phyloP scores from a whole-genome alignment of 441 rosid species.

The Erysimum cheiri region DNA sequence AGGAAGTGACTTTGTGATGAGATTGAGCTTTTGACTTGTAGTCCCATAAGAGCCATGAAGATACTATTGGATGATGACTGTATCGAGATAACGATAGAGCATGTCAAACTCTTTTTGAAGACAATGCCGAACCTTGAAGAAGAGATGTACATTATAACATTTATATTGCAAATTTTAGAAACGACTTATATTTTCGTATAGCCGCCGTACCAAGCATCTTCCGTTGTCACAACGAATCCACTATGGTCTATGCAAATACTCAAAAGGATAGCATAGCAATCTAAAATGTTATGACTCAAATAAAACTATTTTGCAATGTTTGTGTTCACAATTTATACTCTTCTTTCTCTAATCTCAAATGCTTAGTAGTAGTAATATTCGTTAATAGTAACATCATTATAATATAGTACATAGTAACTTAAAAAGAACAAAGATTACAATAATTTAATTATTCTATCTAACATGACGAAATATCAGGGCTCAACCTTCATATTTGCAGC shows the following conservation, averaged over 20 bases:
- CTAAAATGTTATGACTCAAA: background rate
- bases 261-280: background rate
- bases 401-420: constrained; percentile 37
- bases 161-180: background rate
- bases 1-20: no score
- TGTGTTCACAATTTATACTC: constrained; percentile 8
- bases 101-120: no score
- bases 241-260: background rate
- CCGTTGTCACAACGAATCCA: background rate
- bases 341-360: constrained; percentile 1
- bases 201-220: background rate
- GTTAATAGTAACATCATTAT: constrained; percentile 42
- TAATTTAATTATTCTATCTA: constrained; percentile 41
- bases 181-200: background rate
- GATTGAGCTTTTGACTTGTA: no score
- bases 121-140: no score
- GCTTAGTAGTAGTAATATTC: background rate
- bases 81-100: no score
- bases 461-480: constrained; percentile 47
- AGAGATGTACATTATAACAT: background rate
- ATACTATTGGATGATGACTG: no score
- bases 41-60: no score
- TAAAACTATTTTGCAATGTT: background rate
- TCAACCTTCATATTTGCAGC: constrained; percentile 72
- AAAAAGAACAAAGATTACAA: constrained; percentile 28